phyloP scores from a whole-genome alignment of 2,329 filamentous ascomycete species.

The Aspergillus bombycis region DNA sequence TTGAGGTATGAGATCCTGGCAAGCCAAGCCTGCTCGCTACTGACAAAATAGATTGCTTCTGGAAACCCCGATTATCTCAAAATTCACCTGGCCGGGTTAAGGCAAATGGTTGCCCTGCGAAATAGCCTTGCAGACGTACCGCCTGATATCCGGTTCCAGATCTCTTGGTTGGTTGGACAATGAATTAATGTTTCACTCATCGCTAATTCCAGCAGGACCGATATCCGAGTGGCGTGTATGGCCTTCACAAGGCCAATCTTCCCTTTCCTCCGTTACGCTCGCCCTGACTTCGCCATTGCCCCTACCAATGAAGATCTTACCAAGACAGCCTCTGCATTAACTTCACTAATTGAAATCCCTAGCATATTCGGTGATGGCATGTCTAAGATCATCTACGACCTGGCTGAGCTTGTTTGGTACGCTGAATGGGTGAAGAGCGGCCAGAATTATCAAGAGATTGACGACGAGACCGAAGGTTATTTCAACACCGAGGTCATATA shows the following conservation, averaged over 20 bases:
- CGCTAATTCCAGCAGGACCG: constrained; percentile 34
- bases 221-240: constrained; percentile 46
- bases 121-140: constrained; percentile 42
- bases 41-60: constrained; percentile 38
- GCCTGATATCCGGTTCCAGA: constrained; percentile 42
- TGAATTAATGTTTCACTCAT: background rate
- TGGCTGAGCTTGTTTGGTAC: constrained; percentile 40
- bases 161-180: constrained; percentile 38
- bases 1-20: constrained; percentile 34
- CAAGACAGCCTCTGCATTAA: constrained; percentile 36
- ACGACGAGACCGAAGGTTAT: constrained; percentile 42
- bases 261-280: constrained; percentile 39
- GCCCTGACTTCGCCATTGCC: constrained; percentile 34
- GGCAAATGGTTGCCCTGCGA: constrained; percentile 43
- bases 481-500: constrained; percentile 45
- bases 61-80: constrained; percentile 44
- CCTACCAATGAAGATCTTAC: constrained; percentile 35
- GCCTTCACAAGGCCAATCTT: constrained; percentile 43
- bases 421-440: constrained; percentile 41
- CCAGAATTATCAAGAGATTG: constrained; percentile 32
- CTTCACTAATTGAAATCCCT: constrained; percentile 37
- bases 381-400: constrained; percentile 37
- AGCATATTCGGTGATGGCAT: constrained; percentile 38
- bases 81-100: constrained; percentile 43
- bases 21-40: background rate